phyloP scores from a whole-genome alignment of 2,329 filamentous ascomycete genomes.

The Alternaria hordeiaustralica region DNA sequence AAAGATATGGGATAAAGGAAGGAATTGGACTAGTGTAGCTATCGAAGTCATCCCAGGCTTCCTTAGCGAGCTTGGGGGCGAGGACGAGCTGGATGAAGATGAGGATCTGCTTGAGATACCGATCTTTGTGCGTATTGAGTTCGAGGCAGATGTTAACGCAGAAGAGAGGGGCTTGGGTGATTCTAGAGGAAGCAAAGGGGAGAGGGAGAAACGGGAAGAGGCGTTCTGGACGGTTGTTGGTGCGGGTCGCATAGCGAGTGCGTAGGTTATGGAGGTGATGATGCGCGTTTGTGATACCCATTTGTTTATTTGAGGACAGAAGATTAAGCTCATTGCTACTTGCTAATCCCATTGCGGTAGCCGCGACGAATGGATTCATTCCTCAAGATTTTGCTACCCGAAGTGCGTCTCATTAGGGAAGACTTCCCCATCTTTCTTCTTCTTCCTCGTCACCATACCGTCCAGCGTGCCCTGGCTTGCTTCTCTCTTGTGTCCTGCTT shows the following conservation, averaged over 20 bases:
- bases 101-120: conserved; percentile 84
- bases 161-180: conserved; percentile 47
- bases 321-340: neutral
- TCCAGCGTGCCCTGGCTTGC: conserved; percentile 57
- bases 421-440: conserved; percentile 31
- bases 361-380: neutral
- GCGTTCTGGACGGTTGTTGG: conserved; percentile 96
- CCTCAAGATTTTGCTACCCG: conserved; percentile 1
- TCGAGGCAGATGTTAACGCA: conserved; percentile 76
- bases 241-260: conserved; percentile 73
- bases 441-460: conserved; percentile 39
- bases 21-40: conserved; percentile 95
- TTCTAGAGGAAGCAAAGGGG: conserved; percentile 61
- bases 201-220: conserved; percentile 80
- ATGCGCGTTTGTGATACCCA: conserved; percentile 28
- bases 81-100: conserved; percentile 54
- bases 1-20: conserved; percentile 93
- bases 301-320: neutral
- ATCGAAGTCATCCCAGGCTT: conserved; percentile 79
- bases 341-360: neutral
- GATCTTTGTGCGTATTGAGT: conserved; percentile 90
- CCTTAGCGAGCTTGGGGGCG: conserved; percentile 20
- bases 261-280: conserved; percentile 42
- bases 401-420: conserved; percentile 22
- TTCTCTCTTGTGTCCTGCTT: conserved; percentile 65